Base-by-base conservation (phyloP, 2,329 filamentous ascomycete species). In the Fusarium devonianum region DNA sequence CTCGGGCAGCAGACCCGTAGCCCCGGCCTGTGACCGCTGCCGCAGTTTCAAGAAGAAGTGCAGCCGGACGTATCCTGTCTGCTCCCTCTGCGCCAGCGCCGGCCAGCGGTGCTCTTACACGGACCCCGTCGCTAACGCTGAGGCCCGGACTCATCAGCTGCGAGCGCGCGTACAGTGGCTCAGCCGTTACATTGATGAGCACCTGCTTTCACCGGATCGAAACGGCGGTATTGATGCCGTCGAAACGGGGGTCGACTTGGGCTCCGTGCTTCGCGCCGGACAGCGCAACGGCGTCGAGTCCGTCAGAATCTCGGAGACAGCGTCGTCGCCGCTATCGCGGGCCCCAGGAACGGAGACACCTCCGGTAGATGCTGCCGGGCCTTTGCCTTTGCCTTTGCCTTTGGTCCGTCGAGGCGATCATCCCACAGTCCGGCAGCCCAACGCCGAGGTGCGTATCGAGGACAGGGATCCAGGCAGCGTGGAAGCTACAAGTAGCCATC, bases 41-140 rank as follows among this genome's bases (percentile, higher is more conserved):
- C 73, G 75, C 34, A 69, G 65, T 53, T 74, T 76, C 60, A 77
- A 77, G 64, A 77, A 77, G 67, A 75, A 73, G 48, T 77, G 75
- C 57, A 75, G 71, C 34, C 68, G 73, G 26, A 74, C 72, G 1
- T 70, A 71, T 53, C 75, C 70, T 17, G 64, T 66, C 11, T 77
- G 75, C 58, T 66, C 69, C 4, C 66, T 74, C 2, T 77, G 75
- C 53, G 67, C 68, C 35, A 68, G 64, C 21, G 71, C 73, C 8
- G 73, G 71, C 13, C 67, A 73, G 32, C 67, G 67, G 23, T 77
- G 75, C 59, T 74, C 62, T 7, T 65, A 64, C 36, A 57, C 58
- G 29, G 65, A 53, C 67, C 39, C 71, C 64, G 45, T 69, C 61
- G 63, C 63, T 23, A 66, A 65, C 21, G 70, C 70, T 10, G 63